Conservation (phyloP, 73 alveolate species). For the Paramecium biaurelia region DNA sequence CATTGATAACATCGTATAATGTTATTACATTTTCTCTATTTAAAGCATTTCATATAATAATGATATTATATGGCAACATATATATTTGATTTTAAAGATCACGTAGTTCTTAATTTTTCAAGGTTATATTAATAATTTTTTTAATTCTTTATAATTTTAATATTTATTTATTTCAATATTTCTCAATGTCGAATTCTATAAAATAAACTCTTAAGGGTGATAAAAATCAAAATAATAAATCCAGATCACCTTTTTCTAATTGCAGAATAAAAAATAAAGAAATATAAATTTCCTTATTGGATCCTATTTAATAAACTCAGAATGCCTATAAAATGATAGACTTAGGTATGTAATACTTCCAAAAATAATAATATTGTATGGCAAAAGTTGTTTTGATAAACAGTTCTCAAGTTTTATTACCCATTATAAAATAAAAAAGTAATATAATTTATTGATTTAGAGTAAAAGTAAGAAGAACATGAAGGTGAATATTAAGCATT, state of each 20-base stretch:
- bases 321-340: neutral
- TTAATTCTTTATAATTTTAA: neutral
- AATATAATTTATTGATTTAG: neutral
- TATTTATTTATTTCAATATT: neutral
- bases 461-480: neutral
- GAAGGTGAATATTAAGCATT: neutral
- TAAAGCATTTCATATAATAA: too few relatives aligned
- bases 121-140: neutral
- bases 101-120: too few relatives aligned
- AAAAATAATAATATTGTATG: neutral
- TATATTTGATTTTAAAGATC: too few relatives aligned
- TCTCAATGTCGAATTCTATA: neutral
- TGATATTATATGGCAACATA: too few relatives aligned
- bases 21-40: too few relatives aligned
- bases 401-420: neutral
- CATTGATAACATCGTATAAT: too few relatives aligned
- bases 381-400: constrained; percentile 34
- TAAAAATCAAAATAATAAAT: neutral
- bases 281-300: neutral
- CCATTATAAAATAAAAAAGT: neutral
- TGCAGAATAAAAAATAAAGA: neutral
- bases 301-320: neutral
- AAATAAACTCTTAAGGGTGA: neutral
- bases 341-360: neutral
- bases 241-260: neutral